Evolutionary conservation across 805 yeast genomes (phyloP).

Genomic region (Kodamaea neixiangensis): DNA sequence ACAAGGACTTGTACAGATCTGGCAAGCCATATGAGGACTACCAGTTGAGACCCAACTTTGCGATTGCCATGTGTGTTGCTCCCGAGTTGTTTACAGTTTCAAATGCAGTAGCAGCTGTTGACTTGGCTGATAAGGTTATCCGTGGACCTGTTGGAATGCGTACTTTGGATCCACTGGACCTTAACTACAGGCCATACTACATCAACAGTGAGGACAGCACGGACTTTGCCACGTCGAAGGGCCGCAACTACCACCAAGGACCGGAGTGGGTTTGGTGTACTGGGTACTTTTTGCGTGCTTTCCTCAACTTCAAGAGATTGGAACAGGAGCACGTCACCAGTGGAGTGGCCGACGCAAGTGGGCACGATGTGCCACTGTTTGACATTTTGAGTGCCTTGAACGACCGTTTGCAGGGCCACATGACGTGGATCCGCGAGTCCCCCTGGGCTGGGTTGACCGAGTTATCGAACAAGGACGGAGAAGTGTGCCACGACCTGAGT

Average conservation of each 20-base stretch:
- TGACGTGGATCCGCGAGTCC: constrained; percentile 68
- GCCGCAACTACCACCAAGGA: constrained; percentile 97
- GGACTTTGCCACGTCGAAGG: constrained; percentile 92
- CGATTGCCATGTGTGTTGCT: constrained; percentile 92
- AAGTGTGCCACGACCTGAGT: constrained; percentile 77
- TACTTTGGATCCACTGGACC: constrained; percentile 90
- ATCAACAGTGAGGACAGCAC: constrained; percentile 74
- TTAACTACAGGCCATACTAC: constrained; percentile 90
- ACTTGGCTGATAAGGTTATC: constrained; percentile 67
- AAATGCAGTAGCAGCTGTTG: constrained; percentile 64
- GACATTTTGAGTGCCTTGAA: constrained; percentile 61
- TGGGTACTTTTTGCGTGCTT: constrained; percentile 87
- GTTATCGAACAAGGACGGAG: constrained; percentile 86
- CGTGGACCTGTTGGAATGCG: constrained; percentile 92
- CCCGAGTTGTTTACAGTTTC: constrained; percentile 79
- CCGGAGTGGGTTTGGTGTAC: constrained; percentile 97
- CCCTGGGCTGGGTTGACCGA: constrained; percentile 95
- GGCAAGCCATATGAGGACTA: constrained; percentile 93
- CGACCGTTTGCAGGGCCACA: constrained; percentile 61
- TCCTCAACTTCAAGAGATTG: constrained; percentile 50
- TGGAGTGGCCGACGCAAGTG: constrained; percentile 14
- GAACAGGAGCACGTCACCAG: constrained; percentile 32
- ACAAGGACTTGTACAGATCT: constrained; percentile 79
- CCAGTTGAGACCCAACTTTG: constrained; percentile 87
- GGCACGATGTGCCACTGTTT: constrained; percentile 38